Evolutionary conservation across 495 filamentous ascomycete species (phyloP), one percentile per base, ranked within the genome.

Genomic region (Neurospora cerealis): DNA sequence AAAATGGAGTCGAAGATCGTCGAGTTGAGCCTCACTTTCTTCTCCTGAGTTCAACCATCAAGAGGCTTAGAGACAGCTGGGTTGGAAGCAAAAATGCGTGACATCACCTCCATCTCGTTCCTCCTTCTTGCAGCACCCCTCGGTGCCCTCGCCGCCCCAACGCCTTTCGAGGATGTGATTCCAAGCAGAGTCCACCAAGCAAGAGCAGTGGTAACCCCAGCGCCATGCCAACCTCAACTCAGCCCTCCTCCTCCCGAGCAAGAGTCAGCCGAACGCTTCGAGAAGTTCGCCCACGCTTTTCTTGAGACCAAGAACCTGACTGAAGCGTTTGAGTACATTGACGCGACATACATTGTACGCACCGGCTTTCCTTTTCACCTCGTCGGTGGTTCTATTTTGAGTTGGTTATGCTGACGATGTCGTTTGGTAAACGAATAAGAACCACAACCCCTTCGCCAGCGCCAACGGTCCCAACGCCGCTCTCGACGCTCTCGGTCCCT

Each of bases 241-340:
- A 41, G 42, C 24, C 75, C 78, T 38, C 72, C 71, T 41, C 77
- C 75, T 9, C 74, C 74, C 37, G 77, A 76, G 21, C 73, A 79
- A 6, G 77, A 79, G 71, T 78, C 77, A 5, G 70, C 73, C 8
- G 75, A 28, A n/a, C 75, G 79, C 9, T 78, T 78, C 70, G 74
- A 81, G 70, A 71, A 73, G 34, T 82, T 83, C 69, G 80, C 80
- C 5, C n/a, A 80, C 3, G 80, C 79, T 5, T 82, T 83, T 70
- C 71, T 83, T 21, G 71, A 76, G 19, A 74, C 69, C 32, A 81
- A 79, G 72, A 83, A 81, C 36, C 76, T 82, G 4, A 79, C 79
- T 36, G 73, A 77, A 36, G 79, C 81, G 13, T 83, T 83, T 72
- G 72, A 74, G 70, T 83, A 78, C 74, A 79, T 83, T 36, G 73